Conservation (phyloP, 2,329 filamentous ascomycete genomes). For the Colletotrichum falcatum region DNA sequence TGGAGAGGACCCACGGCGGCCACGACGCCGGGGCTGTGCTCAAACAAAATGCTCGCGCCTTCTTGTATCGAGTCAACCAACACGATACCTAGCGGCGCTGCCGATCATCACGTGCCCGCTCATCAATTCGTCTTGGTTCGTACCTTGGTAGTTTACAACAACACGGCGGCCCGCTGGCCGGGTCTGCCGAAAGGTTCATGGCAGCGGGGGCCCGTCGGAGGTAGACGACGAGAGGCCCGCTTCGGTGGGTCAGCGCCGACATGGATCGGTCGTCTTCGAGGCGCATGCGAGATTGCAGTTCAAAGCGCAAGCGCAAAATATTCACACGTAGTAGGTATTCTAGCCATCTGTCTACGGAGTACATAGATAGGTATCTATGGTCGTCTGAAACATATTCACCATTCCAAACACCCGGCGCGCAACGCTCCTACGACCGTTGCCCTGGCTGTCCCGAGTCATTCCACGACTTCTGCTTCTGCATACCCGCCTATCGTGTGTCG, state of each 20-base stretch:
- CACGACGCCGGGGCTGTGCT: background rate
- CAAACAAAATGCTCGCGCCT: background rate
- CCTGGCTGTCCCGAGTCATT: background rate
- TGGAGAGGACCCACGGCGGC: background rate
- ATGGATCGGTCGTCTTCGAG: background rate
- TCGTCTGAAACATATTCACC: background rate
- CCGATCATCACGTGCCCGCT: background rate
- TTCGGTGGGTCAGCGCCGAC: background rate
- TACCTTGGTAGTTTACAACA: too few relatives aligned
- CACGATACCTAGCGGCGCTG: background rate
- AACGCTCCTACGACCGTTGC: background rate
- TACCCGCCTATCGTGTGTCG: background rate
- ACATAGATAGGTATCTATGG: too few relatives aligned
- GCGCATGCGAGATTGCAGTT: background rate
- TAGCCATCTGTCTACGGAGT: too few relatives aligned
- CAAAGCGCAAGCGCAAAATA: background rate
- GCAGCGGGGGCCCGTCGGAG: conserved; percentile 11
- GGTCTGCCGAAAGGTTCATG: conserved; percentile 13
- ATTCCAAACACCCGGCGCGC: background rate
- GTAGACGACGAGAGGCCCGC: conserved; percentile 2
- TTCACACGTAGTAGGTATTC: too few relatives aligned
- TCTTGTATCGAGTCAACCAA: background rate
- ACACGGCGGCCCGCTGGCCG: conserved; percentile 3
- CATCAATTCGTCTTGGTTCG: background rate
- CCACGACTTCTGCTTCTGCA: background rate